Base-by-base conservation (phyloP, 2,329 filamentous ascomycete genomes). In the Penicillium sp. region DNA sequence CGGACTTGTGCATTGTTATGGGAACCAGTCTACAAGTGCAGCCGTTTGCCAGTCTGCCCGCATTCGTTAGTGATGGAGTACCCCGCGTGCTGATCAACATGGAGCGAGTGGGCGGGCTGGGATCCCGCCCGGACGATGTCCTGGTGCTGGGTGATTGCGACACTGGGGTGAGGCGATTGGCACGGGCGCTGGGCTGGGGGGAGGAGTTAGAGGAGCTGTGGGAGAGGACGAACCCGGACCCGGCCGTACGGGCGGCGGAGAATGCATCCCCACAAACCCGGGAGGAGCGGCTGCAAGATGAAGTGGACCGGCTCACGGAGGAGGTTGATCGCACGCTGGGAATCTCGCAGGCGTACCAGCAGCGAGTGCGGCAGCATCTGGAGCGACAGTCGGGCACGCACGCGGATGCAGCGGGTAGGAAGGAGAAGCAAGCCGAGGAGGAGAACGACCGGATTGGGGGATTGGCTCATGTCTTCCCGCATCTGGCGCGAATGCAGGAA, bases 1-100 rank as follows among this genome's bases (percentile, higher is more conserved):
- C 88, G 0, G 88, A 95, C 64, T 71, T 96, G 2, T 79, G 84
- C 37, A 84, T 97, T 45, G 78, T 96, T 21, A 83, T 96, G 74
- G 93, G 93, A 2, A 96, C 91, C 0, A 95, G 88, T 62, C 71
- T 97, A 51, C 81, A 77, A 0, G 91, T 97, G 2, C 87, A 90
- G 54, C 93, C 93, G 0, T 98, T 98, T 66, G 88, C 91, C 1
- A 82, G 82, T 41, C 72, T 97, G 44, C 90, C 91, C 0, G 71
- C 77, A 13, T 72, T 84, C 57, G 83, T 82, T 21, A 62, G 66
- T 3, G 75, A 82, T 1, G 75, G 74, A 1, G 79, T 79, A 3
- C 93, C 91, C 0, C 79, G 93, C 9, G 72, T 97, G 2, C 75
- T 98, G 19, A 87, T 98, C 68, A 98, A 98, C 66, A 78, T 84